Base-by-base conservation (phyloP, 371 early-diverging fungal species). In the Syncephalis plumigaleata region DNA sequence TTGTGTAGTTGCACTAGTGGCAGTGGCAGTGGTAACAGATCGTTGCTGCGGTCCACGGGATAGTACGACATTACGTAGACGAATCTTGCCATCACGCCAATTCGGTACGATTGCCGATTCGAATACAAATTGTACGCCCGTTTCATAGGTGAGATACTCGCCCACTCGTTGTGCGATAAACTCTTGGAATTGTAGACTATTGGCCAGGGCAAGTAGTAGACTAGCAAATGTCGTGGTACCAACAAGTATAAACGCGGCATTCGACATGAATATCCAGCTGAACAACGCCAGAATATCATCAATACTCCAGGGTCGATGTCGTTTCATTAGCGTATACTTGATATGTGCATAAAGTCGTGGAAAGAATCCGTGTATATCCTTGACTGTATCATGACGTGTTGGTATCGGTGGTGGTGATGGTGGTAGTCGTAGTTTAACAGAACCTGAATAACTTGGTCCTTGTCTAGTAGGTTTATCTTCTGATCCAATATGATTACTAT, bases 151-250 rank as follows among this genome's bases (percentile, higher is more conserved):
- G 0, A 96, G 61, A 56, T 84, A 86, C 42, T 76, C 66, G 22
- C 87, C 75, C 22, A 96, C 68, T 25, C 69, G 64, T 44, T 70
- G 68, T 7, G 90, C 83, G 43, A 91, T 67, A 60, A 79, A 86
- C 36, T 85, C 91, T 71, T 92, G 88, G 46, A 91, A 83, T 48
- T 85, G 82, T 26, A 91, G 61, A 44, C 86, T 78, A 61, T 94
- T 91, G 17, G 86, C 82, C 3, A 81, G 56, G 59, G 78, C 77
- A 9, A 96, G 58, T 1, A 87, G 57, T 4, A 92, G 60, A 46
- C 86, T 85, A 24, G 88, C 73, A 52, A 85, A 89, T 13, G 91
- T 87, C 0, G 94, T 96, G 1, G 94, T 93, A 1, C 89, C 91
- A 7, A 77, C 73, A 17, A 93, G 55, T 15, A 93, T 55, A 70